A percentile compares a stretch with the other conserved stretches of the same genome.
phyloP scores from a whole-genome alignment of 805 yeast genomes.

The Ogataea degrootiae region DNA sequence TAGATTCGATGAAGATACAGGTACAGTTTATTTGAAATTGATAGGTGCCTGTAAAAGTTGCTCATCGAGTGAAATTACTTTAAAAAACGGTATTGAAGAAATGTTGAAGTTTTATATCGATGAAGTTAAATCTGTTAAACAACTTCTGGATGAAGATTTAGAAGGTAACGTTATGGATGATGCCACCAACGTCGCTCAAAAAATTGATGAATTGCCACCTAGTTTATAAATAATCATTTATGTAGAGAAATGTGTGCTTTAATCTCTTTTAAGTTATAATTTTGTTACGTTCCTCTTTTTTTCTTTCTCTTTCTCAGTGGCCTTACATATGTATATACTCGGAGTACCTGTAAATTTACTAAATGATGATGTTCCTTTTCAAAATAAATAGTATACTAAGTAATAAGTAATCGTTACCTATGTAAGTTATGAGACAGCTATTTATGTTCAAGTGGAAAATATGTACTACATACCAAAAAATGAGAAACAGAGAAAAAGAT shows the following conservation, averaged over 20 bases:
- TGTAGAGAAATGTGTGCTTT: neutral
- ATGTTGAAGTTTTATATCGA: constrained; percentile 97
- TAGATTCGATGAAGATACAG: constrained; percentile 80
- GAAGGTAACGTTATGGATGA: constrained; percentile 36
- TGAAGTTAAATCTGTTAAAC: constrained; percentile 85
- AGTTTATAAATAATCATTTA: constrained; percentile 17
- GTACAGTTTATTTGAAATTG: constrained; percentile 80
- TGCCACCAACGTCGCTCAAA: constrained; percentile 1
- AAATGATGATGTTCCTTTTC: too few relatives aligned
- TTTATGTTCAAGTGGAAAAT: too few relatives aligned
- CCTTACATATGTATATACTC: neutral
- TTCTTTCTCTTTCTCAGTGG: neutral
- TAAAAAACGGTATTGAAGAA: constrained; percentile 94
- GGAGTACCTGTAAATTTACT: too few relatives aligned
- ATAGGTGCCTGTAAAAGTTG: constrained; percentile 97
- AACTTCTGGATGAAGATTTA: constrained; percentile 71
- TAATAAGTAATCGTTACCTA: too few relatives aligned
- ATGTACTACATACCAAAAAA: too few relatives aligned
- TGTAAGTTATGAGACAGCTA: too few relatives aligned
- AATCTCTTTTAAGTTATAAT: neutral
- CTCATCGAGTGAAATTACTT: constrained; percentile 83
- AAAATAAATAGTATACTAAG: too few relatives aligned
- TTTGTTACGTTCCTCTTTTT: neutral
- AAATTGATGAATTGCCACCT: constrained; percentile 31
- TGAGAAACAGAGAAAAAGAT: too few relatives aligned